phyloP scores from a whole-genome alignment of 225 moss, liverwort and hornwort genomes.

The Sphagnum contortum region DNA sequence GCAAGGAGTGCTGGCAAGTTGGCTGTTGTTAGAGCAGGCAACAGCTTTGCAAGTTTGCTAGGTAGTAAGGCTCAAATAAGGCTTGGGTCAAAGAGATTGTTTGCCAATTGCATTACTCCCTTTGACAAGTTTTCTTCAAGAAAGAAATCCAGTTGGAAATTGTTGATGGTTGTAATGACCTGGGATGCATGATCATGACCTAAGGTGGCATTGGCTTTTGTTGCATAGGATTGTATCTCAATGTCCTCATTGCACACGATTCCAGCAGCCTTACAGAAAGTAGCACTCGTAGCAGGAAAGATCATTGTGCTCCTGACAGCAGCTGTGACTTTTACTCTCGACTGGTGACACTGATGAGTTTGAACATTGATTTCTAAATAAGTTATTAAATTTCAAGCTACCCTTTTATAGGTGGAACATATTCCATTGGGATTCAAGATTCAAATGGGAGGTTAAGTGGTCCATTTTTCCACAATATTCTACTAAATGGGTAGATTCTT shows the following conservation, averaged over 20 bases:
- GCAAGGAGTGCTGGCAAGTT: slow-evolving; percentile 25
- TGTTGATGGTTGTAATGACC: slow-evolving; percentile 24
- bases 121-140: slow-evolving; percentile 14
- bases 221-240: no score
- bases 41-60: slow-evolving; percentile 14
- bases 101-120: slow-evolving; percentile 17
- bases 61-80: slow-evolving; percentile 28
- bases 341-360: no score
- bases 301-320: no score
- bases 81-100: slow-evolving; percentile 31
- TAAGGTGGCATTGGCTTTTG: no score
- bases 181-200: no score
- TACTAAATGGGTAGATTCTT: no score
- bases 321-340: no score
- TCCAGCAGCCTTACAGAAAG: no score
- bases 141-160: slow-evolving; percentile 32
- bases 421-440: slow-evolving; percentile 73
- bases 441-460: slow-evolving; percentile 47
- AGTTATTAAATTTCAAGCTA: slow-evolving; percentile 28
- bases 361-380: not conserved
- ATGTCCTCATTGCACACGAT: no score
- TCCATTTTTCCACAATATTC: not conserved
- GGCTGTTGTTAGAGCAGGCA: slow-evolving; percentile 14
- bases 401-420: slow-evolving; percentile 49
- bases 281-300: no score